Base-by-base conservation (phyloP, 1,284 basidiomycete genomes). In the Ustilago shanxiensis region DNA sequence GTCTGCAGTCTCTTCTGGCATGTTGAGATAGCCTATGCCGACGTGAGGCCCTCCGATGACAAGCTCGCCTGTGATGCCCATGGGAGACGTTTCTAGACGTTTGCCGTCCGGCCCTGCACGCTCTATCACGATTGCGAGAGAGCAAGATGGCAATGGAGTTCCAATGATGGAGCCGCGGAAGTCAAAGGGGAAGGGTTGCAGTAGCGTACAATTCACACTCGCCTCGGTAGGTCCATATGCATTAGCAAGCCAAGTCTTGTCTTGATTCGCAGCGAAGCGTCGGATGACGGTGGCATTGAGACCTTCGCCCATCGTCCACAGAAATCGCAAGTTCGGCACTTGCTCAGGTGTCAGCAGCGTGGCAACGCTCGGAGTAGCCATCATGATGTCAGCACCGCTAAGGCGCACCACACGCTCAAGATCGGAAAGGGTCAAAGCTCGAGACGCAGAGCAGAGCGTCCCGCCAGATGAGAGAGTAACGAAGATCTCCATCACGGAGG, bases 221-320 rank as follows among this genome's bases (percentile, higher is more conserved):
- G 68, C 68, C 35, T 71, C 68, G 7, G 68, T 71, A 4, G 68
- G 68, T 4, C 66, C 66, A 33, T 71, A 71, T 3, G 68, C 68
- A 35, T 71, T 71, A n/a, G 54, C 65, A 20, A 71, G 45, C 35
- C 52, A 41, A 26, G 57, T 52, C 16, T 33, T 33, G 2, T 22
- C 41, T 14, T 54, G 18, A n/a, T 29, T 51, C 22, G 45, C 16
- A 28, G 68, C 57, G 35, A 71, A 71, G 22, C 47, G 33, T 8
- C 47, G 57, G n/a, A 71, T 66, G 28, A 71, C 68, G 7, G 52
- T 53, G 3, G 44, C 13, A 20, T 62, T 61, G 16, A 71, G 47
- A 39, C 62, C 39, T 35, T 71, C 68, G 26, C 68, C 68, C 68
- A 71, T 71, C 2, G 68, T 71, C 68, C 68, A 71, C n/a, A 71